A percentile compares a stretch with the other conserved stretches of the same genome.
Conservation (phyloP, 306 rosid species). For the Acacia melanoxylon region DNA sequence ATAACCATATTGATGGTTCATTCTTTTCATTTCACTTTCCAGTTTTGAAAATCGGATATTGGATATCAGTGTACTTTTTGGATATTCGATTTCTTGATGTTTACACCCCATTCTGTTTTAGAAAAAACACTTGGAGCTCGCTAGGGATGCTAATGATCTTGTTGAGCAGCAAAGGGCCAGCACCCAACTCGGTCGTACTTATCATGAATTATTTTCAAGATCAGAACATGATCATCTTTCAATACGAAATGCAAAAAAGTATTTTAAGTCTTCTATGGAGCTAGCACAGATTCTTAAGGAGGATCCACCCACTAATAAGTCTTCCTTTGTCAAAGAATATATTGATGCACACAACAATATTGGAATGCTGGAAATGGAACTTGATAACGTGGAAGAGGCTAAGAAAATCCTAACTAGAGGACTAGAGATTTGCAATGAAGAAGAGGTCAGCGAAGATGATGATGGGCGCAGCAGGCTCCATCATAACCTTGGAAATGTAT, state of each 20-base stretch:
- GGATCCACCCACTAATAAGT: slow-evolving; percentile 51
- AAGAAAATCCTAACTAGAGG: slow-evolving; percentile 51
- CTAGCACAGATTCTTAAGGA: slow-evolving; percentile 61
- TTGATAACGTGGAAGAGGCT: slow-evolving; percentile 77
- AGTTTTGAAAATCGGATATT: not conserved
- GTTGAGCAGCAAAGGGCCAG: slow-evolving; percentile 89
- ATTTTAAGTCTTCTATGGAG: slow-evolving; percentile 72
- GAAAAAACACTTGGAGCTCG: slow-evolving; percentile 85
- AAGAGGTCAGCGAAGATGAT: slow-evolving; percentile 66
- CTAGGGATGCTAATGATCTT: slow-evolving; percentile 62
- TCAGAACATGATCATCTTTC: slow-evolving; percentile 65
- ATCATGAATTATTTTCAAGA: slow-evolving; percentile 56
- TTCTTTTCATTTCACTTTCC: not conserved
- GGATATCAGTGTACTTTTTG: not conserved
- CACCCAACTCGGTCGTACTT: slow-evolving; percentile 93
- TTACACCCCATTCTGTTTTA: slow-evolving; percentile 25
- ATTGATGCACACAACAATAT: slow-evolving; percentile 83
- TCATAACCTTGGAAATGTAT: slow-evolving; percentile 88
- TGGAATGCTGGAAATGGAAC: slow-evolving; percentile 89
- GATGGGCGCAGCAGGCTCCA: slow-evolving; percentile 85
- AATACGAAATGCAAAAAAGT: slow-evolving; percentile 71
- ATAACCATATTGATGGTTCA: not conserved
- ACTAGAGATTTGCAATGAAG: slow-evolving; percentile 72
- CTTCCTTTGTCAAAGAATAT: slow-evolving; percentile 66
- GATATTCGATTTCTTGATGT: not conserved